Evolutionary conservation across 2,329 filamentous ascomycete genomes (phyloP).

Genomic region (Fusarium newnesense): DNA sequence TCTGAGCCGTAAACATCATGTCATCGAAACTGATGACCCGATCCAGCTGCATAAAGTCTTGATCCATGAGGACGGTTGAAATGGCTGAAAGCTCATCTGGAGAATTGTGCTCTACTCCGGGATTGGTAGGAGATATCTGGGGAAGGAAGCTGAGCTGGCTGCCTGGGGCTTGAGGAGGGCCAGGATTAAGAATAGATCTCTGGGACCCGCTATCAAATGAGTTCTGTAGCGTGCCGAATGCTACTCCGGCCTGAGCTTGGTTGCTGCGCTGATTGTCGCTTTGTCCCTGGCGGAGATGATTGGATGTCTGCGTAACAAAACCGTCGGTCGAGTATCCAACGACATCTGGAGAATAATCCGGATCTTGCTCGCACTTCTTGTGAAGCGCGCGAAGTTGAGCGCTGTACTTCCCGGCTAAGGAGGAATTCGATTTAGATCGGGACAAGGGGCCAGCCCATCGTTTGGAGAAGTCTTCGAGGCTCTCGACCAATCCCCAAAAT

Average conservation of each 20-base stretch:
- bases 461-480: conserved; percentile 46
- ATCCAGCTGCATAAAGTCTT: conserved; percentile 48
- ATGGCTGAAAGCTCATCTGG: conserved; percentile 46
- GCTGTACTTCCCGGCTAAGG: conserved; percentile 17
- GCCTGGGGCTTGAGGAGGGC: neutral
- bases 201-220: neutral
- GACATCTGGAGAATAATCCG: conserved; percentile 12
- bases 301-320: neutral
- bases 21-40: conserved; percentile 51
- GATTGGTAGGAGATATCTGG: conserved; percentile 22
- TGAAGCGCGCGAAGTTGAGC: conserved; percentile 15
- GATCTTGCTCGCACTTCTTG: conserved; percentile 2
- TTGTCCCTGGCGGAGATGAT: neutral
- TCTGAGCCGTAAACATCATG: conserved; percentile 46
- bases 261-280: accelerated
- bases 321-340: conserved; percentile 31
- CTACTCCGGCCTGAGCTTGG: accelerated
- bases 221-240: accelerated
- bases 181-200: neutral
- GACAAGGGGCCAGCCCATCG: conserved; percentile 40
- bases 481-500: conserved; percentile 45
- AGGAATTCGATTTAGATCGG: neutral
- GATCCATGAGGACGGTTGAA: conserved; percentile 46
- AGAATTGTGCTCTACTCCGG: conserved; percentile 2
- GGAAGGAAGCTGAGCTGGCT: conserved; percentile 10